Base-by-base conservation (phyloP, 257 asterid genomes). In the Solanum okadae region DNA sequence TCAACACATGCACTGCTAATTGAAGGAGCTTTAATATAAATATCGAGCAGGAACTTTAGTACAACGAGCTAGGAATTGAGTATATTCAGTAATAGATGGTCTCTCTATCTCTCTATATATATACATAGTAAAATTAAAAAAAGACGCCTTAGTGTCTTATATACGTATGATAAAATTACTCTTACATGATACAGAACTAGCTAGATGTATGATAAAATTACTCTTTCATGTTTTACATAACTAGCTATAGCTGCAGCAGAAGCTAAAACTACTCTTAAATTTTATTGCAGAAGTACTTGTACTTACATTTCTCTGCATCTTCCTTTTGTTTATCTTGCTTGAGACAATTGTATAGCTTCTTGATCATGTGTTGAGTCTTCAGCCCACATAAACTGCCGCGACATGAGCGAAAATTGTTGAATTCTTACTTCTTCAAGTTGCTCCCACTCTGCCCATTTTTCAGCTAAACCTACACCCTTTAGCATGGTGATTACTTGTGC, bases 371-470 rank as follows among this genome's bases (percentile, higher is more conserved):
- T 90, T 78, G 98, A 94, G 87, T 95, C 98, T 83, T 96, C 94
- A 90, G 92, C 94, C 98, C 98, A 94, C 23, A 94, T n/a, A 71
- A 95, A 93, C 23, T 88, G 93, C 72, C 92, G 95, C 14, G 98
- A 90, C 91, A 92, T 76, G 52, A 90, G 87, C 2, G 93, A 86
- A 76, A 92, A 92, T n/a, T 94, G 95, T 75, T 92, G 96, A 88
- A 86, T 86, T 84, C 94, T 89, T 8, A 90, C 88, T 87, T 94
- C 91, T 56, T 96, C 98, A 59, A 93, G 92, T 83, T 94, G 96
- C 89, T 96, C 98, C 99, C 99, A 96, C 86, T 95, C 98, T 4
- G 98, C 96, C 99, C 99, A 96, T 89, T 93, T 93, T 92, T 93
- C 96, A 0, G 96, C 94, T 92, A 96, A 89, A 4, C 98, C 99